A percentile compares a stretch with the other conserved stretches of the same genome.
phyloP scores from a whole-genome alignment of 2,329 filamentous ascomycete species.

The Didymosphaeria variabile region DNA sequence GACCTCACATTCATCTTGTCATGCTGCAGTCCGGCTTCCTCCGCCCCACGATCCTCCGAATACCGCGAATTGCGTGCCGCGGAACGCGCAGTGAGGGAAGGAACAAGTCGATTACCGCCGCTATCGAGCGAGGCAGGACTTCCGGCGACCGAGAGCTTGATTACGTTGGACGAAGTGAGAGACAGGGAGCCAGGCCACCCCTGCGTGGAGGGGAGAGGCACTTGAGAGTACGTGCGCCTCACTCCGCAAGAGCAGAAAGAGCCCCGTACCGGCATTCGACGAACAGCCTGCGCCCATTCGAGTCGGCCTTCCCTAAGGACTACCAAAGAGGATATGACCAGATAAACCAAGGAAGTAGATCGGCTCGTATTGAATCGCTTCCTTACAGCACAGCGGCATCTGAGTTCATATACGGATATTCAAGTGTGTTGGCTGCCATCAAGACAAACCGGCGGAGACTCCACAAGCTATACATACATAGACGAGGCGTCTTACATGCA shows the following conservation, averaged over 20 bases:
- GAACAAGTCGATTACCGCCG: slow-evolving; percentile 43
- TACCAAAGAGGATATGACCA: neutral
- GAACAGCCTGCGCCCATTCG: neutral
- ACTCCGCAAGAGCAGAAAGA: neutral
- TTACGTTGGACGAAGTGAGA: slow-evolving; percentile 11
- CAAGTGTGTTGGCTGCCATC: slow-evolving; percentile 82
- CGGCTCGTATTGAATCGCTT: slow-evolving; percentile 52
- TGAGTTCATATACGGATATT: slow-evolving; percentile 88
- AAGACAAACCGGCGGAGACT: slow-evolving; percentile 73
- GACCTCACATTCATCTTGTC: slow-evolving; percentile 13
- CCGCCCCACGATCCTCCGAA: slow-evolving; percentile 28
- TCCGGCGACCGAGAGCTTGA: slow-evolving; percentile 10
- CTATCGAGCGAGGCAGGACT: slow-evolving; percentile 42
- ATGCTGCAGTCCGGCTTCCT: slow-evolving; percentile 33
- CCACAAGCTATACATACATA: slow-evolving; percentile 80
- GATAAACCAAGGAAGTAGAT: neutral
- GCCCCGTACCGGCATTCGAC: neutral
- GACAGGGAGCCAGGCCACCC: neutral
- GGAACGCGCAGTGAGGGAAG: slow-evolving; percentile 28
- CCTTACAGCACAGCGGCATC: slow-evolving; percentile 86
- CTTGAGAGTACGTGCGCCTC: no score
- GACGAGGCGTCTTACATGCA: slow-evolving; percentile 29
- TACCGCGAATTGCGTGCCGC: slow-evolving; percentile 23
- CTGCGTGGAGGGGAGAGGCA: neutral
- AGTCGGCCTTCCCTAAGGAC: neutral